Evolutionary conservation across 2,329 filamentous ascomycete genomes (phyloP), one percentile per base, ranked within the genome.

Genomic region (Geosmithia morbida): DNA sequence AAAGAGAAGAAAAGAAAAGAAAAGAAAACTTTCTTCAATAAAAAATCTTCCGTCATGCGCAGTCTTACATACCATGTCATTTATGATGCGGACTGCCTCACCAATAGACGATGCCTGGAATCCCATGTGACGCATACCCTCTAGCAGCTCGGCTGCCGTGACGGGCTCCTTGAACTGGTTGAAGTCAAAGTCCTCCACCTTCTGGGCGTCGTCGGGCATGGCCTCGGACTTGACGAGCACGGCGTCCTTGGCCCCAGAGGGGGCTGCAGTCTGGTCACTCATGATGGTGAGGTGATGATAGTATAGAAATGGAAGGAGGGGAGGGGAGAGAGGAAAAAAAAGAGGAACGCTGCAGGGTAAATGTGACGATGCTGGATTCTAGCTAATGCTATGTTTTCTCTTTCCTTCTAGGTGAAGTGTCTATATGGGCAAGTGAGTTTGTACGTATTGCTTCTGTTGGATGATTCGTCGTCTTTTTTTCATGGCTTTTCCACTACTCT

Each of bases 181-280:
- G 67, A 97, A 98, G 61, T 98, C 90, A 51, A 97, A 77, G 57
- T 95, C 92, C 60, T 85, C 78, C 37, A 98, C 90, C 60, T 86
- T 77, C 54, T 82, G 79, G n/a, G 86, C 78, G 44, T 75, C 83
- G 48, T 81, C 74, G 16, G 90, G 86, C 61, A 95, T 81, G 48
- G 86, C 84, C 49, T 85, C 82, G 1, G 90, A 96, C 45, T 83
- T 74, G 55, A 90, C 84, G 46, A 97, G 73, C 44, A 97, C 90
- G 29, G 90, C 90, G 61, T 85, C 79, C 44, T 81, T 86, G 48
- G 80, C 83, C 51, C 72, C 72, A 11, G 71, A 60, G 6, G 82
- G 83, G n/a, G 75, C 73, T 22, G 61, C 56, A 39, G 13, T 19
- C 14, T 43, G 41, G 18, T 43, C 41, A 20, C 41, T 30, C 46